Base-by-base conservation (phyloP, 331 rosid species). In the Phaseolus coccineus region DNA sequence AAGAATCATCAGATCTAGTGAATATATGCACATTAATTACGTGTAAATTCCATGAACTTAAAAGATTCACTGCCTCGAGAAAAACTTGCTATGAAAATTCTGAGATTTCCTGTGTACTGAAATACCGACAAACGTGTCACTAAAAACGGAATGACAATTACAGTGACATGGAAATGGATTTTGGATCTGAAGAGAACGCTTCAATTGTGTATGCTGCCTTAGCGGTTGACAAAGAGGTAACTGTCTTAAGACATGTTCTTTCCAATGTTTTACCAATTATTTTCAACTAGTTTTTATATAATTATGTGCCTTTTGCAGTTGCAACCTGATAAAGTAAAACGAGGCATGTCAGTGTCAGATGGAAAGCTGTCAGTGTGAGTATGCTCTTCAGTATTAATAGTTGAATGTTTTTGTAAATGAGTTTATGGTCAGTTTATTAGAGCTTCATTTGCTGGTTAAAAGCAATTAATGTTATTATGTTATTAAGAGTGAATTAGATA, bases 241-340 rank as follows among this genome's bases (percentile, higher is more conserved):
- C 57, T 35, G 14, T 82, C 53, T 46, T 16, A 44, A 31, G 11
- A 52, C 33, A 39, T 77, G 27, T 31, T 37, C 71, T 72, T 66
- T 73, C 25, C 74, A 73, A 50, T 81, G 47, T 78, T 78, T 55
- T 53, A 66, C 3, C 68, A 53, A 1, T 51, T 13, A 1, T 47
- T 25, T 42, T 77, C 79, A 48, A 6, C 67, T 27, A 24, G 51
- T 61, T 81, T 57, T 83, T 61, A 85, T 65, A 39, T 64, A 52
- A 69, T 74, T 82, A 11, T 30, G 31, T 87, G 64, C 84, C 70
- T 76, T 8, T 14, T 87, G 87, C 93, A 81, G 84, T 80, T 96
- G 93, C 99, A 93, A 80, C 99, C 98, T 4, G 93, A 93, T 79
- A 96, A 96, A 80, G 97, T 96, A 71, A 91, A 84, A 84, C 91